Evolutionary conservation across 306 rosid genomes (phyloP).

Genomic region (Senna siamea): DNA sequence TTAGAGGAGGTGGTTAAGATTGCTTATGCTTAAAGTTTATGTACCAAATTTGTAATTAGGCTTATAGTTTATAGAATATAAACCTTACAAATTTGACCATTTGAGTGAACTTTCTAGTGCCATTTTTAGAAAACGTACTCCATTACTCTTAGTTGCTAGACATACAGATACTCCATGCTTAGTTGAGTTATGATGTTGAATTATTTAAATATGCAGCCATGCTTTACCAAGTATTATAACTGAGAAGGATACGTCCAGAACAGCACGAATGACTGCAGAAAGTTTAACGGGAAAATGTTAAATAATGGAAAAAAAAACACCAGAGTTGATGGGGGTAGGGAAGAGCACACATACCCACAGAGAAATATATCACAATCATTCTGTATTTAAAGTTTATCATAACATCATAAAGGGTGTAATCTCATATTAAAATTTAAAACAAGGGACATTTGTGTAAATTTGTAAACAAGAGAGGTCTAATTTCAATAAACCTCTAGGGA

Average conservation of each 20-base stretch:
- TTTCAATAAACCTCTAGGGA: not conserved
- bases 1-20: not conserved
- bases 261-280: constrained; percentile 95
- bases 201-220: constrained; percentile 26
- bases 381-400: not conserved
- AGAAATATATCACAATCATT: not conserved
- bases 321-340: not conserved
- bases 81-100: not conserved
- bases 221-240: constrained; percentile 22
- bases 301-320: not conserved
- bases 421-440: not conserved
- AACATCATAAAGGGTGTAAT: not conserved
- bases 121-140: constrained; percentile 17
- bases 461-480: constrained; percentile 5
- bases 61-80: not conserved
- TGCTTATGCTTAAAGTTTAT: not conserved
- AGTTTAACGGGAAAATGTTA: constrained; percentile 24
- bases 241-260: constrained; percentile 97
- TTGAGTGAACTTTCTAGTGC: constrained; percentile 10
- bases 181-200: constrained; percentile 24
- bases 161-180: constrained; percentile 2
- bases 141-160: not conserved
- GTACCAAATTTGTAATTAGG: not conserved
- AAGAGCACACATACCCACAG: constrained; percentile 4
- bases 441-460: not conserved